phyloP scores from a whole-genome alignment of 306 rosid species.

The Rubus parviflorus region DNA sequence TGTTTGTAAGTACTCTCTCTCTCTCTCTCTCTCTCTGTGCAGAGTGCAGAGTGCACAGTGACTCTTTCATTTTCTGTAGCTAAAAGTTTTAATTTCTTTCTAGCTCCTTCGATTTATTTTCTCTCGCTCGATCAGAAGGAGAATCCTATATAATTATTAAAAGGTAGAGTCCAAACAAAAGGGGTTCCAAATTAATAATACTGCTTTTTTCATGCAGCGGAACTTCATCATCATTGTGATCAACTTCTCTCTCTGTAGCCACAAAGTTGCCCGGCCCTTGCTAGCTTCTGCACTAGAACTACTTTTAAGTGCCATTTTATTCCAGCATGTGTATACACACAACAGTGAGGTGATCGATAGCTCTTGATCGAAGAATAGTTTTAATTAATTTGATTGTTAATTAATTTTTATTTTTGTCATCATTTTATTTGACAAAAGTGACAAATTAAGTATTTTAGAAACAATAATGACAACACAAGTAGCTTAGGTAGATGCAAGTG shows the following conservation, averaged over 20 bases:
- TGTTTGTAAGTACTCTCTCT: conserved; percentile 20
- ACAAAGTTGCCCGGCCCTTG: conserved; percentile 31
- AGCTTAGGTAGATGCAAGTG: conserved; percentile 22
- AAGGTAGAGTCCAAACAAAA: conserved; percentile 48
- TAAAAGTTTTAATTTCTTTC: conserved; percentile 11
- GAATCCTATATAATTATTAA: conserved; percentile 56
- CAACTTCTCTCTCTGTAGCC: not conserved
- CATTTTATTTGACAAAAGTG: conserved; percentile 31
- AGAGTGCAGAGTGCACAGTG: not conserved
- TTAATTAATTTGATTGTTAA: not conserved
- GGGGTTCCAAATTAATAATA: conserved; percentile 34
- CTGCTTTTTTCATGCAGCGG: conserved; percentile 36
- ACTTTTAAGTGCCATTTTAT: not conserved
- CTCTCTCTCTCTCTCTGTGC: conserved; percentile 19
- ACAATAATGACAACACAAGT: conserved; percentile 37
- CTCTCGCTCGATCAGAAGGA: conserved; percentile 29
- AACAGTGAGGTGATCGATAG: not conserved
- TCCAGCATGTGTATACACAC: conserved; percentile 7
- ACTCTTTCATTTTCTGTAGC: conserved; percentile 19
- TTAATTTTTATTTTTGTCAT: not conserved
- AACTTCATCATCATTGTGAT: not conserved
- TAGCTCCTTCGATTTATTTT: not conserved
- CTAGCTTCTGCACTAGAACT: conserved; percentile 20
- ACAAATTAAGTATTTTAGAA: conserved; percentile 7
- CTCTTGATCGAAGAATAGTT: conserved; percentile 11